phyloP scores from a whole-genome alignment of 352 stramenopile species.

The Elongisporangium anandrum region DNA sequence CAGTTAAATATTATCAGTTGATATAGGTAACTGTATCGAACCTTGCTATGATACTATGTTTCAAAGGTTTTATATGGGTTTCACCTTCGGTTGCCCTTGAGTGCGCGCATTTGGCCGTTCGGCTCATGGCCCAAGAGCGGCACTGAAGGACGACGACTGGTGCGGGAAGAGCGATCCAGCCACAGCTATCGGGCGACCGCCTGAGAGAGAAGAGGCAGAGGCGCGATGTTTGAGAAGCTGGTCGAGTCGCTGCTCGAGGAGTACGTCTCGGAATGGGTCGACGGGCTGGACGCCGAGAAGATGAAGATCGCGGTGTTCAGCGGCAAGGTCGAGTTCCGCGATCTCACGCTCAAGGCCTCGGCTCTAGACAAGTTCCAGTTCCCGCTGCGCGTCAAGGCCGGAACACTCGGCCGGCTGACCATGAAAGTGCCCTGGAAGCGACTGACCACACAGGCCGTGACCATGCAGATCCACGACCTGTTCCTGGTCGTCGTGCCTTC shows the following conservation, averaged over 20 bases:
- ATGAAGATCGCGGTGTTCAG: slow-evolving; percentile 84
- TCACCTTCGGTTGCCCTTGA: not conserved
- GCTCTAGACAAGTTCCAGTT: slow-evolving; percentile 78
- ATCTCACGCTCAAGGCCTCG: slow-evolving; percentile 64
- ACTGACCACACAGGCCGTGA: slow-evolving; percentile 71
- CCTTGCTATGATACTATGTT: not conserved
- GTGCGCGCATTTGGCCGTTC: not conserved
- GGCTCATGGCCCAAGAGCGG: not conserved
- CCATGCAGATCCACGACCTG: slow-evolving; percentile 74
- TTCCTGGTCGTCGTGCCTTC: slow-evolving; percentile 66
- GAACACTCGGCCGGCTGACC: slow-evolving; percentile 52
- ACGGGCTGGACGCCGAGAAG: slow-evolving; percentile 81
- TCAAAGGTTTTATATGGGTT: not conserved
- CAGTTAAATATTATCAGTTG: no score
- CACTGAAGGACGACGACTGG: not conserved
- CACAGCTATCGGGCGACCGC: not conserved
- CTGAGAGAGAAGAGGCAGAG: not conserved
- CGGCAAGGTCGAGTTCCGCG: slow-evolving; percentile 78
- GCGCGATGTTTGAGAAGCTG: slow-evolving; percentile 80
- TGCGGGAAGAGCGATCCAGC: not conserved
- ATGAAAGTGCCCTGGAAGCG: slow-evolving; percentile 87
- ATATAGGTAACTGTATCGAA: no score
- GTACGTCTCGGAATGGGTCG: slow-evolving; percentile 85
- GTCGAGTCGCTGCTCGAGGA: slow-evolving; percentile 82
- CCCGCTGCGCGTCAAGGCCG: slow-evolving; percentile 71